Conservation (phyloP, 2,329 filamentous ascomycete genomes). For the Rutstroemia sydowiana region DNA sequence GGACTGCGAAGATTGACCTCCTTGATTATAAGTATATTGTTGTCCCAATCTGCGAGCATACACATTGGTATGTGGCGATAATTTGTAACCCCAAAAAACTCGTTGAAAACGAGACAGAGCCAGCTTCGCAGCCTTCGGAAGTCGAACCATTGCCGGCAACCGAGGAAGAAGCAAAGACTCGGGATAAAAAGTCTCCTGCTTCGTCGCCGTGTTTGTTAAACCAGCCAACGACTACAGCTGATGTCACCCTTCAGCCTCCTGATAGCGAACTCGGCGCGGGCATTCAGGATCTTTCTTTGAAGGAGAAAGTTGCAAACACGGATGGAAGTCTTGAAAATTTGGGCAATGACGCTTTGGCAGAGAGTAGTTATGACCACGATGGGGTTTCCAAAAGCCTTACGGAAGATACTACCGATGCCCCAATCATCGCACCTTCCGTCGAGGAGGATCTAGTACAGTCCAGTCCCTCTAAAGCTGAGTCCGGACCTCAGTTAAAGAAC, state of each 20-base stretch:
- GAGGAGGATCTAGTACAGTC: not conserved
- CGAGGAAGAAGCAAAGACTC: not conserved
- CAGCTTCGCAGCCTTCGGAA: not conserved
- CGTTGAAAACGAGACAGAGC: constrained; percentile 27
- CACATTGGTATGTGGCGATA: constrained; percentile 92
- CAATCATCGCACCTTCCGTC: not conserved
- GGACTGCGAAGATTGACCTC: constrained; percentile 81
- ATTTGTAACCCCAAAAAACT: constrained; percentile 80
- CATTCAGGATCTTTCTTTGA: no score
- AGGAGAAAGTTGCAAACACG: no score
- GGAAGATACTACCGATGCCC: not conserved
- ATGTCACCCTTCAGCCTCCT: no score
- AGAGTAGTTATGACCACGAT: no score
- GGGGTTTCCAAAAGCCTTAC: no score
- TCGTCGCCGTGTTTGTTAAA: not conserved
- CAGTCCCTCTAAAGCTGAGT: not conserved
- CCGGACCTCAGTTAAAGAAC: constrained; percentile 25
- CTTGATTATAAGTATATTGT: constrained; percentile 83
- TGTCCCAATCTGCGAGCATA: constrained; percentile 80
- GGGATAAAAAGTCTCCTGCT: not conserved
- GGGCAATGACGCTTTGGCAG: no score
- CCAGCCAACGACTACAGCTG: no score
- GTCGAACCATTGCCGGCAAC: not conserved
- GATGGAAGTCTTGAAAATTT: no score
- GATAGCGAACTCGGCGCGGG: no score